phyloP scores from a whole-genome alignment of 1,284 basidiomycete genomes.

The Sporisorium scitamineum region DNA sequence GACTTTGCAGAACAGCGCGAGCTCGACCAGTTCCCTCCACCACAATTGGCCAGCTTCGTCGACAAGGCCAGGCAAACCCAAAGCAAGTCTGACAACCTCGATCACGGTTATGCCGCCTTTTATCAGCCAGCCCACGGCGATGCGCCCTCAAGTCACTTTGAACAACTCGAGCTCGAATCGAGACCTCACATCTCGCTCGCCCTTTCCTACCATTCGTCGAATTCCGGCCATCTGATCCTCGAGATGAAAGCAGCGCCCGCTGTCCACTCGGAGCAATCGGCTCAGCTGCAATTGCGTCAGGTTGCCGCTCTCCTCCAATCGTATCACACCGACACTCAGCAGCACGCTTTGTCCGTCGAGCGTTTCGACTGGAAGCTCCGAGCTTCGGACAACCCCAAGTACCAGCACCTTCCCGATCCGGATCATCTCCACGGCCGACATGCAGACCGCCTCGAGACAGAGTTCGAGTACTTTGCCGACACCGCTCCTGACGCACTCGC shows the following conservation, averaged over 20 bases:
- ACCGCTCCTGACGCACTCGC: constrained; percentile 46
- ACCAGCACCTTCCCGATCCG: constrained; percentile 37
- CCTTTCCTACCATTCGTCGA: constrained; percentile 19
- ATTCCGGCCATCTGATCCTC: constrained; percentile 16
- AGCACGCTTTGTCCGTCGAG: constrained; percentile 39
- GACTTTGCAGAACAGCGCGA: constrained; percentile 39
- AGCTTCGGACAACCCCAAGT: constrained; percentile 51
- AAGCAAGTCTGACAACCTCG: constrained; percentile 1
- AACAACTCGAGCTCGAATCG: constrained; percentile 20
- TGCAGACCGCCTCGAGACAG: constrained; percentile 49
- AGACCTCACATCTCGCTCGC: constrained; percentile 38
- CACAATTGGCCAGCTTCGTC: constrained; percentile 20
- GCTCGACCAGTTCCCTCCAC: constrained; percentile 8
- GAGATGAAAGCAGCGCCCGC: constrained; percentile 42
- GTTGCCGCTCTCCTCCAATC: constrained; percentile 45
- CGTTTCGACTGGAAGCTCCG: constrained; percentile 45
- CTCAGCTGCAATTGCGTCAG: constrained; percentile 49
- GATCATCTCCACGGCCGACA: constrained; percentile 27
- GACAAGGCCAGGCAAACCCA: constrained; percentile 11
- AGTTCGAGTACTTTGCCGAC: constrained; percentile 56
- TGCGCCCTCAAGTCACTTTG: constrained; percentile 10
- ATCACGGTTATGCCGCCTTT: constrained; percentile 44
- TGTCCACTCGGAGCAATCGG: constrained; percentile 53
- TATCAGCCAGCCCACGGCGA: constrained; percentile 5
- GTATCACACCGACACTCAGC: constrained; percentile 22